Base-by-base conservation (phyloP, 2,329 filamentous ascomycete genomes). In the Ophiocordyceps robertsii region DNA sequence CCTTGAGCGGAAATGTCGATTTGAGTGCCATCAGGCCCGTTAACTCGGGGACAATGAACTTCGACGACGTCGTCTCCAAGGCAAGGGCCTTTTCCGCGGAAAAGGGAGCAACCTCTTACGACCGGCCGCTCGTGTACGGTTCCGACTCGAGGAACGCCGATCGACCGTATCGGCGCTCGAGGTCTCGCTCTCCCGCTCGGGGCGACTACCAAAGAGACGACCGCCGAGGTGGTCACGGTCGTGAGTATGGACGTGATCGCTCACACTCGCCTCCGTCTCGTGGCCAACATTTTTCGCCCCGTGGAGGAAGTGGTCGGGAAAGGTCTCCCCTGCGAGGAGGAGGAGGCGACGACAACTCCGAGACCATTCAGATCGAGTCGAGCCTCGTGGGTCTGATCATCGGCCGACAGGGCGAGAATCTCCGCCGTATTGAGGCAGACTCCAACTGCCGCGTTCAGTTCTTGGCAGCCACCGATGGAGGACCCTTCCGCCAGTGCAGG, bases 361-460 rank as follows among this genome's bases (percentile, higher is more conserved):
- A 95, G 64, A 84, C 82, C 21, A 88, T 95, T 51, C 76, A 83
- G 53, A 87, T 95, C 54, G 87, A 94, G 57, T 87, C 85, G 19
- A 84, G 80, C 53, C 72, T 94, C 39, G 88, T 95, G 41, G 88
- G 88, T 36, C 70, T 95, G 30, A 93, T 95, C 55, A 95, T 95
- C 56, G 88, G 88, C 42, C 79, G 88, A 46, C 84, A 89, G 56
- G 88, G 88, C 51, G 89, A 95, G 65, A 95, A 93, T 53, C 68
- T 95, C 37, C 74, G 86, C 51, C 80, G 85, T 45, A 86, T 95
- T 49, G 89, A 95, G 62, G 70, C 76, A 38, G 86, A 93, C 53
- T 87, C 82, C 39, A 78, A 78, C 42, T 89, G 87, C 52, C 75
- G 88, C 45, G 87, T 95, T 24, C 88, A 95, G 63, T 95, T 95